Conservation (phyloP, 2,329 filamentous ascomycete species). For the Cladosporium sp. region DNA sequence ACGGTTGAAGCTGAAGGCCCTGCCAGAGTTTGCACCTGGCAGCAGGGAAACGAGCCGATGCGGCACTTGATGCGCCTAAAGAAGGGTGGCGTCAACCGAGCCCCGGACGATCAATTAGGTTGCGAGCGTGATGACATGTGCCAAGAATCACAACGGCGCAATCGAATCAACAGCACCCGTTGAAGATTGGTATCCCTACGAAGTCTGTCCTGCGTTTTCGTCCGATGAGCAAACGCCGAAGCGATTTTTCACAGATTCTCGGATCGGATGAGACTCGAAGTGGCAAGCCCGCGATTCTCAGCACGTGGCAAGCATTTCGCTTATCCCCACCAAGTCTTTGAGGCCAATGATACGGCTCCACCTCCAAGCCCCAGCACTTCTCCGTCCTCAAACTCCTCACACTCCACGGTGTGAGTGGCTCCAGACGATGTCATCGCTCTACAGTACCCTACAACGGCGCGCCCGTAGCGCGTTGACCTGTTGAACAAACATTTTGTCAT, state of each 20-base stretch:
- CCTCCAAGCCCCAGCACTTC: constrained; percentile 15
- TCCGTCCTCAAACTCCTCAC: constrained; percentile 15
- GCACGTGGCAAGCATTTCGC: constrained; percentile 20
- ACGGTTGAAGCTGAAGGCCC: neutral
- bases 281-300: constrained; percentile 8
- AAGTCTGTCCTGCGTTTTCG: constrained; percentile 16
- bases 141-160: constrained; percentile 12
- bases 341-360: constrained; percentile 8
- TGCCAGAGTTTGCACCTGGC: neutral
- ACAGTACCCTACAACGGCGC: constrained; percentile 6
- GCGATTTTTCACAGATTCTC: neutral
- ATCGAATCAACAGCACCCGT: constrained; percentile 7
- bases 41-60: constrained; percentile 9
- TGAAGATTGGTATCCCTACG: constrained; percentile 4
- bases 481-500: constrained; percentile 17
- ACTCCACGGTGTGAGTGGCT: constrained; percentile 17
- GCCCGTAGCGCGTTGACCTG: constrained; percentile 9
- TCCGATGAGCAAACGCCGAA: constrained; percentile 16
- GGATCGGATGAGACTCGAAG: neutral
- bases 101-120: constrained; percentile 12
- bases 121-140: constrained; percentile 9
- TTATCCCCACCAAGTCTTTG: constrained; percentile 16
- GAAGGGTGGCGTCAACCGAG: constrained; percentile 8
- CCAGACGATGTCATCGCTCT: constrained; percentile 19
- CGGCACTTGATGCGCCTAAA: constrained; percentile 6